phyloP scores from a whole-genome alignment of 768 basidiomycete species.

The Termitomyces sp. region DNA sequence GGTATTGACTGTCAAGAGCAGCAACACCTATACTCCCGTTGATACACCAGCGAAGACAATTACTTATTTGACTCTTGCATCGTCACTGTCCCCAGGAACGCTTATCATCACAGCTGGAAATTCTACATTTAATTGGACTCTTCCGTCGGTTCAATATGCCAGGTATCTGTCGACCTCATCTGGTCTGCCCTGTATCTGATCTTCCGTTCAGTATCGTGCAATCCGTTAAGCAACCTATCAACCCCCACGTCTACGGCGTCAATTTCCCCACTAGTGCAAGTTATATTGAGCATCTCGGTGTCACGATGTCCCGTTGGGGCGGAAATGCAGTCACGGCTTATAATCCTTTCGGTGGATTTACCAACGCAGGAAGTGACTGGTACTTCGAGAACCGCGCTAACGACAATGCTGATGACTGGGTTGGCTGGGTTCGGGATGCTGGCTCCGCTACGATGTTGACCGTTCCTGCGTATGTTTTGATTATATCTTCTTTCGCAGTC shows the following conservation, averaged over 20 bases:
- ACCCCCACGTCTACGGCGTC: slow-evolving; percentile 45
- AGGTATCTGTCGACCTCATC: slow-evolving; percentile 22
- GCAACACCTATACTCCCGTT: slow-evolving; percentile 33
- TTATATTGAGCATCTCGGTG: slow-evolving; percentile 43
- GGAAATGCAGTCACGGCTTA: slow-evolving; percentile 53
- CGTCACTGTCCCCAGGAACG: slow-evolving; percentile 33
- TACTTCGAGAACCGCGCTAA: slow-evolving; percentile 48
- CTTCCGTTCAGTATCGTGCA: slow-evolving; percentile 27
- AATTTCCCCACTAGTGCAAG: slow-evolving; percentile 45
- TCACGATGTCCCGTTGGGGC: slow-evolving; percentile 49
- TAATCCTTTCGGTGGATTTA: slow-evolving; percentile 45
- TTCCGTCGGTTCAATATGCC: slow-evolving; percentile 38
- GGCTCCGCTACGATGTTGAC: slow-evolving; percentile 39
- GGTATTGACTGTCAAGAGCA: slow-evolving; percentile 28
- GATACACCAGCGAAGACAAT: slow-evolving; percentile 43
- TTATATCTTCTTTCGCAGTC: neutral
- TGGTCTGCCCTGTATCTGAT: neutral
- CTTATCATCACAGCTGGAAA: slow-evolving; percentile 37
- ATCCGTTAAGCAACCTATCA: slow-evolving; percentile 32
- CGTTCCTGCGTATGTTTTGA: slow-evolving; percentile 39
- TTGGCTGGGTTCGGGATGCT: slow-evolving; percentile 41
- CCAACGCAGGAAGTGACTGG: slow-evolving; percentile 52
- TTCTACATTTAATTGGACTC: slow-evolving; percentile 31
- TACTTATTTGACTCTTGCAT: slow-evolving; percentile 41
- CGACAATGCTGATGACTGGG: slow-evolving; percentile 42